A percentile compares a stretch with the other conserved stretches of the same genome.
These are phyloP conservation scores for Penicillium nordicum DNA, from an alignment of 2,329 filamentous ascomycete species.

Conservation along the genomic window DNA sequence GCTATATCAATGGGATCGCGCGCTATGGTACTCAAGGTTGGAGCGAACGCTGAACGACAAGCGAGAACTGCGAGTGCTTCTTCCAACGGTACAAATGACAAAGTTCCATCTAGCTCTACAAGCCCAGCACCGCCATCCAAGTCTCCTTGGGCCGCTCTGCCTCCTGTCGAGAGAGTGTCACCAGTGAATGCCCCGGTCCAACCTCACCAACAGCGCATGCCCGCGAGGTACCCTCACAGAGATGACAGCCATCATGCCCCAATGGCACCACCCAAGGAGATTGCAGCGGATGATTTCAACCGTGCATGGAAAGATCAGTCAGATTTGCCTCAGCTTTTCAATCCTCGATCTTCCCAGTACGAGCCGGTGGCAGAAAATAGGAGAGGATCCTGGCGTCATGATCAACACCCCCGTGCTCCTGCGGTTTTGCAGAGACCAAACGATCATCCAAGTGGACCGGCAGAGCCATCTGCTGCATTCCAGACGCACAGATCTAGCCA, in stretches of 20 bases:
- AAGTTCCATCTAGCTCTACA: slow-evolving; percentile 48
- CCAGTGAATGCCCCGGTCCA: slow-evolving; percentile 57
- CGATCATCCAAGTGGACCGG: slow-evolving; percentile 61
- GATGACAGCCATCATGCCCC: slow-evolving; percentile 51
- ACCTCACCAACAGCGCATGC: slow-evolving; percentile 46
- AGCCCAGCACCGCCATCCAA: slow-evolving; percentile 63
- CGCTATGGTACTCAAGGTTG: slow-evolving; percentile 48
- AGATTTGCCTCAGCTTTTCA: slow-evolving; percentile 71
- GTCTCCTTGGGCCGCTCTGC: slow-evolving; percentile 86
- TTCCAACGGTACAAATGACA: slow-evolving; percentile 52
- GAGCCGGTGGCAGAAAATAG: slow-evolving; percentile 78
- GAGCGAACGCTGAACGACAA: slow-evolving; percentile 46
- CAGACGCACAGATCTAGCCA: slow-evolving; percentile 71
- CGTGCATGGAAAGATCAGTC: slow-evolving; percentile 73
- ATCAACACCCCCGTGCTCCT: slow-evolving; percentile 66
- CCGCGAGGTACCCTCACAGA: slow-evolving; percentile 55
- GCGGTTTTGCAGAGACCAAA: slow-evolving; percentile 73
- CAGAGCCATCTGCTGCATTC: slow-evolving; percentile 82
- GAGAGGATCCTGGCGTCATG: slow-evolving; percentile 65
- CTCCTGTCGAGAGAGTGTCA: slow-evolving; percentile 77
- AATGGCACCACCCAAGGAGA: slow-evolving; percentile 66
- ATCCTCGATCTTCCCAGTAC: slow-evolving; percentile 91
- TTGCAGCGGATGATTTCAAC: slow-evolving; percentile 90
- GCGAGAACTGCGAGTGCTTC: slow-evolving; percentile 44
- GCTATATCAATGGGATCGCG: slow-evolving; percentile 48